A percentile compares a stretch with the other conserved stretches of the same genome.
phyloP scores from a whole-genome alignment of 805 yeast species.

The Starmera quercuum region DNA sequence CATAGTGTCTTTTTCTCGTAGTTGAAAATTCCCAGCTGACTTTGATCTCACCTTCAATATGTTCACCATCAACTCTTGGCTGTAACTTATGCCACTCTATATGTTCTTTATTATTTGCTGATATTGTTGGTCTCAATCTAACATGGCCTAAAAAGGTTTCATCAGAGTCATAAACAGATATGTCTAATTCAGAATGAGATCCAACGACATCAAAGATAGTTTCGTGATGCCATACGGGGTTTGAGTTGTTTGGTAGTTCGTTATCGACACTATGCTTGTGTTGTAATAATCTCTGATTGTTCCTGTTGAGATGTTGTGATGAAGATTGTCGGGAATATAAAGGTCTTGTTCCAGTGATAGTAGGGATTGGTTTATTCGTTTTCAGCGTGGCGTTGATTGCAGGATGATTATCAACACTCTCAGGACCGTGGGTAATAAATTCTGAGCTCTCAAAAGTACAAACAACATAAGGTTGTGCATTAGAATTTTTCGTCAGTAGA shows the following conservation, averaged over 20 bases:
- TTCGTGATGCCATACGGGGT: conserved; percentile 89
- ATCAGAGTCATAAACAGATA: conserved; percentile 87
- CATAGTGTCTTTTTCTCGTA: conserved; percentile 68
- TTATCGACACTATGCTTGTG: conserved; percentile 7
- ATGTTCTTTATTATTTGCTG: conserved; percentile 20
- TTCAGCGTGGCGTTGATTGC: conserved; percentile 21
- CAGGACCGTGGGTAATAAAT: conserved; percentile 78
- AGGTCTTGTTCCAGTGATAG: conserved; percentile 24
- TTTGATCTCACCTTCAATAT: conserved; percentile 70
- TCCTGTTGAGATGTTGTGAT: conserved; percentile 29
- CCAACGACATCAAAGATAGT: conserved; percentile 90
- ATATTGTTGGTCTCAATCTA: conserved; percentile 55
- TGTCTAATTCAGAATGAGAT: conserved; percentile 73
- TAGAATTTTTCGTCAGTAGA: conserved; percentile 44
- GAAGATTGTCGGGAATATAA: conserved; percentile 37
- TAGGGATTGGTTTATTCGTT: conserved; percentile 5
- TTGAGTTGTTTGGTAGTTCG: conserved; percentile 30
- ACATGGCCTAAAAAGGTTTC: conserved; percentile 87
- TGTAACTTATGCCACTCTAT: conserved; percentile 71
- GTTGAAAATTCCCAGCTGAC: conserved; percentile 67
- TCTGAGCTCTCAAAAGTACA: conserved; percentile 90
- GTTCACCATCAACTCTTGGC: conserved; percentile 69
- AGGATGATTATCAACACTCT: conserved; percentile 23
- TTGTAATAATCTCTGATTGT: conserved; percentile 7
- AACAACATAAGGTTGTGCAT: conserved; percentile 78